A percentile compares a stretch with the other conserved stretches of the same genome.
Conservation (phyloP, 73 alveolate genomes). For the Symbiodinium pilosum region DNA sequence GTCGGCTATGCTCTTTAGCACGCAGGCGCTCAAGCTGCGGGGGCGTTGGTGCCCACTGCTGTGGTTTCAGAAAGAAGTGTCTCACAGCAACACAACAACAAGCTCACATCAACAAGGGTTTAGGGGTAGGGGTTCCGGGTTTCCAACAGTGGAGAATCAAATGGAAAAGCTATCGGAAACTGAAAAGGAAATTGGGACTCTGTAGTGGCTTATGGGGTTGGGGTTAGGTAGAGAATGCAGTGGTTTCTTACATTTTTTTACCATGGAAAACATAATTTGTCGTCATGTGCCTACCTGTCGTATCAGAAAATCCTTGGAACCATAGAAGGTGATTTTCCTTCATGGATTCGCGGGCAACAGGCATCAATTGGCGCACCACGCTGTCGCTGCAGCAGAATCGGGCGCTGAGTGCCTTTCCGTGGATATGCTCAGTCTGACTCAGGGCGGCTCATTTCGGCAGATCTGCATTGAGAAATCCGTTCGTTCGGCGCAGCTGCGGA, state of each 20-base stretch:
- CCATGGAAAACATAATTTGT: too few species aligned
- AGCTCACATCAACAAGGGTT: too few species aligned
- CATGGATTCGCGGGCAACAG: neutral
- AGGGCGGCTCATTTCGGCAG: neutral
- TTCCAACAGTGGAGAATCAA: neutral
- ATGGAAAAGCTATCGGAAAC: neutral
- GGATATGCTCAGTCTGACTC: neutral
- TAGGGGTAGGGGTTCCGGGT: too few species aligned
- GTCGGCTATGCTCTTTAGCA: too few species aligned
- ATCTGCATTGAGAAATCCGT: neutral
- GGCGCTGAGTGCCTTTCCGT: neutral
- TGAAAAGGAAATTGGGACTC: neutral
- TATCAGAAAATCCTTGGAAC: too few species aligned
- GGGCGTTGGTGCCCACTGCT: too few species aligned
- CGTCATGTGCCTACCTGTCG: too few species aligned
- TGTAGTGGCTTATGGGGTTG: neutral
- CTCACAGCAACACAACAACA: too few species aligned
- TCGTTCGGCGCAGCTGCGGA: neutral
- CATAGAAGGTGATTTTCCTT: slow-evolving; percentile 2
- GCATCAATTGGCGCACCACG: neutral
- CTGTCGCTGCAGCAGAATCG: neutral
- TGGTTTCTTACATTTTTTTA: too few species aligned
- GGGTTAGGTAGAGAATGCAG: too few species aligned
- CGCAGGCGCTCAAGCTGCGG: too few species aligned
- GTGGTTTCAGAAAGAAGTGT: too few species aligned